phyloP scores from a whole-genome alignment of 2,329 filamentous ascomycete genomes.

The Orbilia oligospora region DNA sequence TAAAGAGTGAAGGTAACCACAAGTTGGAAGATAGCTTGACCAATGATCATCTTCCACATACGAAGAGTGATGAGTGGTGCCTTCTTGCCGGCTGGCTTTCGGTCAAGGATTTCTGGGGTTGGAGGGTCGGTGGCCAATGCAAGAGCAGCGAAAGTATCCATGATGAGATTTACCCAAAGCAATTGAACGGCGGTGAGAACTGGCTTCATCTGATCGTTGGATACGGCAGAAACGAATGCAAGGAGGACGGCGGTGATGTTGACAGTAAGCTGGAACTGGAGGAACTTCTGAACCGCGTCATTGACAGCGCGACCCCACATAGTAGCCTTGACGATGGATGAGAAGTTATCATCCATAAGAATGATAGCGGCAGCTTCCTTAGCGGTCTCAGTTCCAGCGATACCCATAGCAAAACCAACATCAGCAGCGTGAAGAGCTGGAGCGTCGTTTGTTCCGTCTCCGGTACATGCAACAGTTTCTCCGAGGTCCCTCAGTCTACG shows the following conservation, averaged over 20 bases:
- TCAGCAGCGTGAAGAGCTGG: conserved; percentile 77
- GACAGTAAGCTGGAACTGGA: conserved; percentile 81
- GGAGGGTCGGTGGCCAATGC: conserved; percentile 93
- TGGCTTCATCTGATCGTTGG: conserved; percentile 77
- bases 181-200: conserved; percentile 91
- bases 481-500: conserved; percentile 76
- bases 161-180: conserved; percentile 96
- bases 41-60: conserved; percentile 99
- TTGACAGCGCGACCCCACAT: conserved; percentile 75
- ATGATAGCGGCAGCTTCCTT: conserved; percentile 76
- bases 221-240: conserved; percentile 88
- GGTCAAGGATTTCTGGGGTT: conserved; percentile 81
- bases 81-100: conserved; percentile 82
- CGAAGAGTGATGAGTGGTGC: conserved; percentile 84
- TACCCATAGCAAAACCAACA: conserved; percentile 78
- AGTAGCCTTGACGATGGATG: conserved; percentile 75
- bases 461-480: conserved; percentile 77
- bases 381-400: conserved; percentile 76
- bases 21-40: conserved; percentile 91
- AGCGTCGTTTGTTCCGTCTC: conserved; percentile 78
- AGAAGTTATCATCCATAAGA: conserved; percentile 76
- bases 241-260: conserved; percentile 91
- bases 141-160: conserved; percentile 93
- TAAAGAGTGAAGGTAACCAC: conserved; percentile 83
- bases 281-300: conserved; percentile 72